These are phyloP conservation scores for Ogataea ganodermae DNA, from an alignment of 805 yeast species.

Conservation along the genomic window DNA sequence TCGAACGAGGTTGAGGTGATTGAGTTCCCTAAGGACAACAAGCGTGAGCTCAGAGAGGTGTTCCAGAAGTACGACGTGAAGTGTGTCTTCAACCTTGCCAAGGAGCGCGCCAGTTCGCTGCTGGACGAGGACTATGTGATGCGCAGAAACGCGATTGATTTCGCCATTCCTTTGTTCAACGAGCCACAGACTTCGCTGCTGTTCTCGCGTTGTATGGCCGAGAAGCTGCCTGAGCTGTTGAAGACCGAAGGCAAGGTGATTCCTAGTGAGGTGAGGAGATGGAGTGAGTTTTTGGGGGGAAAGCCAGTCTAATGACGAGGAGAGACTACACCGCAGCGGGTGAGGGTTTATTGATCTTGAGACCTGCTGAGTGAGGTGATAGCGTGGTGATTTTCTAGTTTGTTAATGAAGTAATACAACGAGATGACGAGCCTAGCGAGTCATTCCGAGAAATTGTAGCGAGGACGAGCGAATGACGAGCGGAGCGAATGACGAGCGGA, in stretches of 20 bases:
- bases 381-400: too few relatives aligned
- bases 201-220: constrained; percentile 80
- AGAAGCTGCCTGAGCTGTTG: constrained; percentile 60
- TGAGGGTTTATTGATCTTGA: too few relatives aligned
- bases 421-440: constrained; percentile 3
- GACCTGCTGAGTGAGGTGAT: too few relatives aligned
- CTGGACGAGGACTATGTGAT: constrained; percentile 91
- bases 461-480: background rate
- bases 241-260: constrained; percentile 52
- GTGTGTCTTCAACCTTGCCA: constrained; percentile 90
- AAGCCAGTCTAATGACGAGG: constrained; percentile 62
- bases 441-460: background rate
- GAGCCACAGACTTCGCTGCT: constrained; percentile 92
- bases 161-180: constrained; percentile 93
- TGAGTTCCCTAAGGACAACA: constrained; percentile 90
- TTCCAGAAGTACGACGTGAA: constrained; percentile 84
- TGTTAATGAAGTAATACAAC: too few relatives aligned
- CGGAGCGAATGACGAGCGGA: background rate
- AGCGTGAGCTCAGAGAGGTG: constrained; percentile 89
- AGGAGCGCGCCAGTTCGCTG: constrained; percentile 81
- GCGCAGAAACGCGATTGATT: constrained; percentile 99
- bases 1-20: constrained; percentile 59
- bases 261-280: constrained; percentile 86
- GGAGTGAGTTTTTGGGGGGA: constrained; percentile 97
- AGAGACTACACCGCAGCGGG: too few relatives aligned